A percentile compares a stretch with the other conserved stretches of the same genome.
Conservation (phyloP, 2,329 filamentous ascomycete species). For the Nakataea oryzae region DNA sequence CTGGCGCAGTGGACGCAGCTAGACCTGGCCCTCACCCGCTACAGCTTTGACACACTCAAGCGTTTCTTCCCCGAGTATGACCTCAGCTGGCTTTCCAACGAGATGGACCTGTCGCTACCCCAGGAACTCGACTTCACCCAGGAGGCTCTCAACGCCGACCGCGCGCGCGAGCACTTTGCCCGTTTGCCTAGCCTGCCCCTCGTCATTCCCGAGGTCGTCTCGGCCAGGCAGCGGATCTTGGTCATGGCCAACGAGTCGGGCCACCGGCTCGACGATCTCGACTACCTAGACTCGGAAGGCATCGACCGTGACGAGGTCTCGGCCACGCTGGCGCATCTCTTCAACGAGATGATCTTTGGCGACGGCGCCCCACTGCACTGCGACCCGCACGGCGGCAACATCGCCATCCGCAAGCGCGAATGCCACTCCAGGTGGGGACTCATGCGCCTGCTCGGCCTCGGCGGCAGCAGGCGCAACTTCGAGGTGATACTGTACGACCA, state of each 20-base stretch:
- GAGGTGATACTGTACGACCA: conserved; percentile 96
- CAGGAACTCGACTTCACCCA: conserved; percentile 83
- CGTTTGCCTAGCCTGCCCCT: conserved; percentile 66
- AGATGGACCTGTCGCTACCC: conserved; percentile 86
- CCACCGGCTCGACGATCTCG: conserved; percentile 77
- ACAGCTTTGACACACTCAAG: conserved; percentile 84
- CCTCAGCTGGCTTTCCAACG: conserved; percentile 85
- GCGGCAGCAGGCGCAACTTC: conserved; percentile 59
- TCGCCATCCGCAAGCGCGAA: conserved; percentile 64
- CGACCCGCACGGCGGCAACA: conserved; percentile 93
- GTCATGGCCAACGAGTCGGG: conserved; percentile 94
- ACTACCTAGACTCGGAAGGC: conserved; percentile 70
- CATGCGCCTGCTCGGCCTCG: not conserved
- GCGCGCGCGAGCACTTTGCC: conserved; percentile 72
- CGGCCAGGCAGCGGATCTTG: conserved; percentile 79
- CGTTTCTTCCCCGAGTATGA: conserved; percentile 96
- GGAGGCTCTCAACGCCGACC: conserved; percentile 75
- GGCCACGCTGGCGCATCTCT: conserved; percentile 78
- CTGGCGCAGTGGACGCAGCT: conserved; percentile 84
- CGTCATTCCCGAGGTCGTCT: conserved; percentile 80
- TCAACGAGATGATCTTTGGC: conserved; percentile 99
- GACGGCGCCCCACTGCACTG: conserved; percentile 83
- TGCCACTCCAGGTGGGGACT: not conserved
- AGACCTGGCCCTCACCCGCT: conserved; percentile 75
- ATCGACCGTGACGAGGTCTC: conserved; percentile 96